Evolutionary conservation across 345 rosid species (phyloP), one percentile per base, ranked within the genome.

Genomic region (Aquilaria sinensis): DNA sequence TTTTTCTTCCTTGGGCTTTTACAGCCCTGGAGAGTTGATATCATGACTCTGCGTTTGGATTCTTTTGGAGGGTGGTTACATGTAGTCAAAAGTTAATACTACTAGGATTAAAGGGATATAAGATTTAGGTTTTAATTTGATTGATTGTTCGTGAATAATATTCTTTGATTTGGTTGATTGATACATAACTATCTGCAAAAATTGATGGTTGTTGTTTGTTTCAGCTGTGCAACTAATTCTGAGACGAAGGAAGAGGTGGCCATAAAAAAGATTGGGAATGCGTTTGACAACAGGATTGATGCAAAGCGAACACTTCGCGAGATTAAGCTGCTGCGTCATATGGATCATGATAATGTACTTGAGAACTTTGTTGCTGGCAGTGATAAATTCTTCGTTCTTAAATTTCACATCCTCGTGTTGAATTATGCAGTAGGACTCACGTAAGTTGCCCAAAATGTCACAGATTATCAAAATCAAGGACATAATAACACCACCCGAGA

Each of bases 241-340:
- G 89, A 80, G 81, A 87, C 98, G 6, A 69, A 76, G 50, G 96
- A 94, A 75, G 95, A 85, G 51, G 96, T 90, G 57, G 96, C 97
- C 2, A 85, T 90, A 63, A 94, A 94, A 84, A 94, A 90, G 83
- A 85, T 90, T 62, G 82, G 83, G 47, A 94, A 86, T 66, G 96
- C 99, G 2, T 94, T 94, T 67, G 97, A 88, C 54, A 94, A 94
- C 71, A 83, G 92, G 69, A 73, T 88, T 9, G 97, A 88, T 69
- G 98, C 98, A 55, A 92, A 92, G 72, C 79, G 97, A 76, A 89
- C 91, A 10, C 80, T 92, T 51, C 81, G 97, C 2, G 99, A 94
- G 81, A 94, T 94, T 67, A 90, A 94, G 74, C 96, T 94, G 64
- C 93, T 89, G 2, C 65, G 85, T 70, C 98, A 92, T 72, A 84